Conservation (phyloP, 2,329 filamentous ascomycete genomes). For the Eurotiales sp. region DNA sequence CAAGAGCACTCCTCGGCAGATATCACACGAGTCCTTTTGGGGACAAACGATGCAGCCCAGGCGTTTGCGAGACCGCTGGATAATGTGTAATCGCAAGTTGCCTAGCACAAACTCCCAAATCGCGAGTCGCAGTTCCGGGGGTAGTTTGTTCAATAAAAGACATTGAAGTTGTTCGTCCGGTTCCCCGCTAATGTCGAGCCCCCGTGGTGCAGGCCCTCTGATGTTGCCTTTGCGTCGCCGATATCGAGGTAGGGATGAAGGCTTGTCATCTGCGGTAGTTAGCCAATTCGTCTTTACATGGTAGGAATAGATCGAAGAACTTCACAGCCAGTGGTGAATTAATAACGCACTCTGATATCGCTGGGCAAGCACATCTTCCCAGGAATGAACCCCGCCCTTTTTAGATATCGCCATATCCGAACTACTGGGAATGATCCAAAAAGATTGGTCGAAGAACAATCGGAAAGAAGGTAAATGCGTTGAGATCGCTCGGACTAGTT, state of each 20-base stretch:
- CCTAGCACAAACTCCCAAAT: constrained; percentile 35
- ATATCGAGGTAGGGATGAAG: constrained; percentile 15
- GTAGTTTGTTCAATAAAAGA: constrained; percentile 29
- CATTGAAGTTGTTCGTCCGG: constrained; percentile 24
- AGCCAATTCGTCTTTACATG: background rate
- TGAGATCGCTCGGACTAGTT: background rate
- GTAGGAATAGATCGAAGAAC: no score
- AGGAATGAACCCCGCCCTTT: constrained; percentile 37
- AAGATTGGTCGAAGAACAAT: no score
- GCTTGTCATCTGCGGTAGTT: constrained; percentile 15
- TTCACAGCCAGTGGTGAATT: no score
- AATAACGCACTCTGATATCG: constrained; percentile 35
- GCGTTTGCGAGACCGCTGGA: constrained; percentile 29
- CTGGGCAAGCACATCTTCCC: constrained; percentile 39
- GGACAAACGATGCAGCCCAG: constrained; percentile 33
- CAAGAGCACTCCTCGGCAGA: constrained; percentile 29
- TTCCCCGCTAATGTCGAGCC: constrained; percentile 15
- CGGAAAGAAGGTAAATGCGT: no score
- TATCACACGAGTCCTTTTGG: constrained; percentile 26
- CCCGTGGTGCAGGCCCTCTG: constrained; percentile 12
- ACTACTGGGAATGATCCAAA: no score
- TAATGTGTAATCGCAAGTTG: constrained; percentile 31
- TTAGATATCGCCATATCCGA: constrained; percentile 35
- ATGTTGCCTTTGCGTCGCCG: constrained; percentile 15
- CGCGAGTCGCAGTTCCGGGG: constrained; percentile 33